Evolutionary conservation across 345 rosid species (phyloP), one percentile per base, ranked within the genome.

Genomic region (Bretschneidera sinensis): DNA sequence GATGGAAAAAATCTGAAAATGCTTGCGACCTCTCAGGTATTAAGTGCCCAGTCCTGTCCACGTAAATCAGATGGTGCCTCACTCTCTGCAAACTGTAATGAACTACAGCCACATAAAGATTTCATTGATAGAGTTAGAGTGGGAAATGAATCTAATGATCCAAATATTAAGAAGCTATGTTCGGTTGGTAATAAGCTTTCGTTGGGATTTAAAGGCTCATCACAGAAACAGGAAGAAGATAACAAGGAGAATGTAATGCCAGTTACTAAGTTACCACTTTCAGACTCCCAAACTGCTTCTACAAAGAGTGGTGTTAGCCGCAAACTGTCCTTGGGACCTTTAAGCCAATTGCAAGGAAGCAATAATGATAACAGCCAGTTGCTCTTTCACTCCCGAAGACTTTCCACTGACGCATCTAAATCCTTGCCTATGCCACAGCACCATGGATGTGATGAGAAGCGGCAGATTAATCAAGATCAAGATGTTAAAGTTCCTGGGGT

Each of bases 131-230:
- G 24, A 59, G n/a, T 28, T 45, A 22, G 24, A 59, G n/a, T 28
- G 45, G 68, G 52, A 48, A 61, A 59, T 39, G 60, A 17, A 22
- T 33, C 48, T 17, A n/a, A 55, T 0, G 47, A 18, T 45, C 24
- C 23, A 22, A 62, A 63, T 25, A 28, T 48, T 66, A 66, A 66
- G 68, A 81, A 71, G 57, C 59, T 52, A 57, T 17, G 24, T 21
- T 57, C 54, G 5, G 28, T 39, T n/a, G 50, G 72, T 9, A 76
- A 61, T 79, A 81, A 78, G 76, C 87, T 73, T 61, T 83, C 83
- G 4, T 66, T 83, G 18, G 74, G 86, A 45, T 1, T 19, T 4
- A 78, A 70, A 34, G 79, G 71, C 49, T 57, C 52, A 19, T 24
- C 55, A 22, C 48, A 24, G 58, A 57, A 17, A 72, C 62, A 22